Conservation (phyloP, 2,329 filamentous ascomycete species). For the Penicillium sp. region DNA sequence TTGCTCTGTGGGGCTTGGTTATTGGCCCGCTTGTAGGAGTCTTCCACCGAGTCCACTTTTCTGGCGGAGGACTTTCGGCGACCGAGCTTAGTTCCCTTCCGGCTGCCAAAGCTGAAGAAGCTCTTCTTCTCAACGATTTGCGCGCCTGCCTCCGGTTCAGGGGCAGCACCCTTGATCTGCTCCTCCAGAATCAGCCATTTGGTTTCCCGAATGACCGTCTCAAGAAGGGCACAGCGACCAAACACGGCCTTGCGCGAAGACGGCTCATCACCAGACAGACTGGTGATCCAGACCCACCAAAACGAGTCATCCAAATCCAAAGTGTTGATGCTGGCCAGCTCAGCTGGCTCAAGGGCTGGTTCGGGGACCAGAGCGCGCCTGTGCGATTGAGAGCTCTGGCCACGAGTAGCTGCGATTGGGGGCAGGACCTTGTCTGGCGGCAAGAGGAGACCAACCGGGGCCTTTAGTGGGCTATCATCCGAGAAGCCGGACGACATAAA, state of each 20-base stretch:
- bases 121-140: slow-evolving; percentile 96
- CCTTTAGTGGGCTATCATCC: slow-evolving; percentile 68
- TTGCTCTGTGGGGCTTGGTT: slow-evolving; percentile 65
- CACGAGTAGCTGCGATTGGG: slow-evolving; percentile 69
- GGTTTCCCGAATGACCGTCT: slow-evolving; percentile 77
- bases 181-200: slow-evolving; percentile 96
- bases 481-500: slow-evolving; percentile 92
- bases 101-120: slow-evolving; percentile 80
- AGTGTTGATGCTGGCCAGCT: slow-evolving; percentile 85
- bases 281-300: slow-evolving; percentile 99
- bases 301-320: slow-evolving; percentile 92
- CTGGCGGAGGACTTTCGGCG: slow-evolving; percentile 72
- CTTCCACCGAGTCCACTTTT: slow-evolving; percentile 50
- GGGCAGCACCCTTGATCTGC: slow-evolving; percentile 88
- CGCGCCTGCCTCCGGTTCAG: slow-evolving; percentile 78
- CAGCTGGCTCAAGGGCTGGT: slow-evolving; percentile 75
- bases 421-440: slow-evolving; percentile 90
- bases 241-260: slow-evolving; percentile 85
- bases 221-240: slow-evolving; percentile 86
- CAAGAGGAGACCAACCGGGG: slow-evolving; percentile 65
- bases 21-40: slow-evolving; percentile 53
- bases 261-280: slow-evolving; percentile 87
- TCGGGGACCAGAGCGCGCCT: slow-evolving; percentile 69
- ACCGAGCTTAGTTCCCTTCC: slow-evolving; percentile 59
- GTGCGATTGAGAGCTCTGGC: slow-evolving; percentile 85